phyloP scores from a whole-genome alignment of 306 rosid genomes.

The Medicago arabica region DNA sequence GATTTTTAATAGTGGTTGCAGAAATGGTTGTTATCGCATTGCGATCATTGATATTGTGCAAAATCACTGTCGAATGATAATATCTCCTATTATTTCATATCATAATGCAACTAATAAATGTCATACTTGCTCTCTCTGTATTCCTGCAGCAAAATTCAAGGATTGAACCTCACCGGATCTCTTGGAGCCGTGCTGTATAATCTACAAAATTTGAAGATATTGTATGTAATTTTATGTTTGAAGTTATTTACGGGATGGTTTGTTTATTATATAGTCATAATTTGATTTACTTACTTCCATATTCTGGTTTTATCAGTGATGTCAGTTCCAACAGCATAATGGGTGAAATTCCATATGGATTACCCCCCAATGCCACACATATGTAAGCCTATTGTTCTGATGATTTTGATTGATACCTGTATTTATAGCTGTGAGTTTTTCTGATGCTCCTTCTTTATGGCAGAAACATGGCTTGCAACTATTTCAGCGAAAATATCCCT shows the following conservation, averaged over 20 bases:
- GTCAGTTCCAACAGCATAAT: conserved; percentile 71
- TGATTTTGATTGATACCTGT: neutral
- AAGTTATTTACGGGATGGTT: neutral
- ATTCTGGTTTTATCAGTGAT: conserved; percentile 66
- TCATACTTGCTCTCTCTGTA: conserved; percentile 26
- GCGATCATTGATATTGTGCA: too few relatives aligned
- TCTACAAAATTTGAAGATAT: conserved; percentile 68
- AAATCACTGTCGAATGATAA: neutral
- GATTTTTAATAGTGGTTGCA: neutral
- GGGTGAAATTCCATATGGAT: conserved; percentile 73
- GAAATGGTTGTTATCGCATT: too few relatives aligned
- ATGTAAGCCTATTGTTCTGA: conserved; percentile 60
- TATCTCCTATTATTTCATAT: neutral
- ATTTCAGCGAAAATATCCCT: conserved; percentile 69
- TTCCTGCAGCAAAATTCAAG: conserved; percentile 69
- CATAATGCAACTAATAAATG: conserved; percentile 20
- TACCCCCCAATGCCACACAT: conserved; percentile 86
- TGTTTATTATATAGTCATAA: conserved; percentile 4
- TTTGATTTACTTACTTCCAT: neutral
- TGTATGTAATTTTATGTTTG: conserved; percentile 56
- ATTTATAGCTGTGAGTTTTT: conserved; percentile 21
- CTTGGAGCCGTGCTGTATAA: conserved; percentile 66
- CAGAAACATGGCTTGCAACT: conserved; percentile 89
- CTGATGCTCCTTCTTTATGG: conserved; percentile 39
- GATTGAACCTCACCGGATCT: conserved; percentile 78